These are phyloP conservation scores for Colletotrichum sp. DNA, from an alignment of 2,329 filamentous ascomycete species.

Conservation along the genomic window DNA sequence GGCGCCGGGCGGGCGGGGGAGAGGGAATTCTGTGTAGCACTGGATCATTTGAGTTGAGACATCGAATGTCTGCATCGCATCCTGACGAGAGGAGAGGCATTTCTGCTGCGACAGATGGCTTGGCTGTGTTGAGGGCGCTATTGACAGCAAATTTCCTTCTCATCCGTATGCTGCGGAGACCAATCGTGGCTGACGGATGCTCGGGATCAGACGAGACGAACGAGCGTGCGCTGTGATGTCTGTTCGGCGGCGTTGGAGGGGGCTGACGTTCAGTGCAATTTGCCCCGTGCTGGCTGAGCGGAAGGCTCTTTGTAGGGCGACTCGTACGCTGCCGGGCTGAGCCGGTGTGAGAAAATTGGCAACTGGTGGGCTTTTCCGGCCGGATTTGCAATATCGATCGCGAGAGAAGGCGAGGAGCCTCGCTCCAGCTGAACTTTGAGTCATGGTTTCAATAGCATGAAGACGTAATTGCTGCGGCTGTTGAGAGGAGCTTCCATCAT, in stretches of 20 bases:
- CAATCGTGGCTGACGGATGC: conserved; percentile 1
- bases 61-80: neutral
- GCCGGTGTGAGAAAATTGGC: neutral
- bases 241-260: neutral
- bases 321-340: conserved; percentile 6
- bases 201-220: neutral
- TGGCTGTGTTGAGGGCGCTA: neutral
- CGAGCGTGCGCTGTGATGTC: neutral
- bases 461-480: conserved; percentile 1
- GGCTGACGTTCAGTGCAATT: conserved; percentile 19
- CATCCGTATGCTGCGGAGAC: neutral
- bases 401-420: neutral
- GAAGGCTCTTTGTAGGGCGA: neutral
- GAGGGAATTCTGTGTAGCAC: neutral
- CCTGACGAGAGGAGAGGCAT: neutral
- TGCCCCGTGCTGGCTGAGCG: conserved; percentile 18
- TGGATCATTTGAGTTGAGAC: conserved; percentile 13
- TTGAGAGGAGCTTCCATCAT: neutral
- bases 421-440: neutral
- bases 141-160: neutral
- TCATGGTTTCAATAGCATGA: neutral
- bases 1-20: neutral
- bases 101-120: neutral
- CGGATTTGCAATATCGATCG: neutral
- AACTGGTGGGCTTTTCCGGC: neutral